phyloP scores from a whole-genome alignment of 192 early-diverging fungal species.

The Coemansia sp. region DNA sequence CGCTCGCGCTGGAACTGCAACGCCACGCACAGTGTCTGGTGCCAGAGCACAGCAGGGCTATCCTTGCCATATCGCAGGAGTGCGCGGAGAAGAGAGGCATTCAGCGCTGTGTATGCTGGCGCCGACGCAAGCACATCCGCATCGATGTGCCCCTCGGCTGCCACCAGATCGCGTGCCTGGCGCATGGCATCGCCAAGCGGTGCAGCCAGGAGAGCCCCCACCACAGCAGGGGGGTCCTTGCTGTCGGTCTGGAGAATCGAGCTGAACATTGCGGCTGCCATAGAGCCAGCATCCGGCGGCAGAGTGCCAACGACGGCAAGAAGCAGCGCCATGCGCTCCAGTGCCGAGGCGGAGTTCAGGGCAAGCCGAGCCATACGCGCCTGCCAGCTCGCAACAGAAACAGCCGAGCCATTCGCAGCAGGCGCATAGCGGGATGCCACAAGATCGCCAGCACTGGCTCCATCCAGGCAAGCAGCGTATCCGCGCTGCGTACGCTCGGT shows the following conservation, averaged over 20 bases:
- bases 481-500: conserved; percentile 49
- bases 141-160: conserved; percentile 9
- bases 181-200: conserved; percentile 8
- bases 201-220: background rate
- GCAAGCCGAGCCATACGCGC: conserved; percentile 10
- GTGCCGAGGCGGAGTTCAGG: background rate
- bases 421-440: conserved; percentile 7
- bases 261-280: conserved; percentile 1
- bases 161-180: conserved; percentile 20
- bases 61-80: conserved; percentile 8
- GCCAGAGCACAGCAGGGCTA: conserved; percentile 23
- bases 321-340: conserved; percentile 21
- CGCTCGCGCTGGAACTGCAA: conserved; percentile 42
- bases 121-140: conserved; percentile 2
- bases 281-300: conserved; percentile 5
- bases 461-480: conserved; percentile 3
- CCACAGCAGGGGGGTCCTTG: background rate
- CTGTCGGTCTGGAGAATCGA: background rate
- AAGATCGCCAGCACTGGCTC: background rate
- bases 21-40: conserved; percentile 20
- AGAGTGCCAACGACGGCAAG: conserved; percentile 28
- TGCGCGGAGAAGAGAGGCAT: conserved; percentile 17
- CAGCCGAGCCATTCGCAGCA: conserved; percentile 12
- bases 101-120: conserved; percentile 21
- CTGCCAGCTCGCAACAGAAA: conserved; percentile 31